Conservation (phyloP, 257 asterid species). For the Ballota nigra region DNA sequence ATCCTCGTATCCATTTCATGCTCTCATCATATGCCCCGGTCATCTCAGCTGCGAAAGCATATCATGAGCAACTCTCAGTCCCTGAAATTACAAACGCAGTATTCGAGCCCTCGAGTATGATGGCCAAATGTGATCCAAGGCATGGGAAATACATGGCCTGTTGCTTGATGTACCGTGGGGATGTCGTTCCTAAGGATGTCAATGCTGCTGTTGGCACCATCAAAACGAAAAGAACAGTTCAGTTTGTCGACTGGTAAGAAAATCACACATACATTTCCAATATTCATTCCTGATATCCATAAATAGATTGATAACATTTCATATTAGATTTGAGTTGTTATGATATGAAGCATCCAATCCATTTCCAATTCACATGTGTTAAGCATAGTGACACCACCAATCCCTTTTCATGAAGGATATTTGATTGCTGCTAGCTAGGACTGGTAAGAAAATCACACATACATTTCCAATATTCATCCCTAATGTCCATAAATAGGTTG, state of each 20-base stretch:
- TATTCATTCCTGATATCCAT: neutral
- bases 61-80: slow-evolving; percentile 36
- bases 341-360: too few relatives aligned
- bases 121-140: slow-evolving; percentile 39
- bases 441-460: slow-evolving; percentile 20
- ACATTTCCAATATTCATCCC: too few relatives aligned
- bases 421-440: too few relatives aligned
- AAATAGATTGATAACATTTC: neutral
- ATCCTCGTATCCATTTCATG: slow-evolving; percentile 47
- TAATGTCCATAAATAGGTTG: neutral
- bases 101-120: slow-evolving; percentile 40
- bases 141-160: slow-evolving; percentile 38
- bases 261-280: too few relatives aligned
- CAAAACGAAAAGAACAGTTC: slow-evolving; percentile 35
- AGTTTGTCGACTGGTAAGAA: slow-evolving; percentile 38
- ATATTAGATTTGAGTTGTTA: neutral
- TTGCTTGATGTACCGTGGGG: slow-evolving; percentile 43
- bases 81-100: slow-evolving; percentile 40
- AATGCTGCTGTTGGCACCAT: slow-evolving; percentile 36
- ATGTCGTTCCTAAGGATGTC: slow-evolving; percentile 38
- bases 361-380: too few relatives aligned
- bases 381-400: too few relatives aligned
- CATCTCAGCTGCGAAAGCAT: slow-evolving; percentile 39
- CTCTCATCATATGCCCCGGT: slow-evolving; percentile 48
- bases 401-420: too few relatives aligned